phyloP scores from a whole-genome alignment of 805 yeast genomes.

The Saccharomycopsis javanensis region DNA sequence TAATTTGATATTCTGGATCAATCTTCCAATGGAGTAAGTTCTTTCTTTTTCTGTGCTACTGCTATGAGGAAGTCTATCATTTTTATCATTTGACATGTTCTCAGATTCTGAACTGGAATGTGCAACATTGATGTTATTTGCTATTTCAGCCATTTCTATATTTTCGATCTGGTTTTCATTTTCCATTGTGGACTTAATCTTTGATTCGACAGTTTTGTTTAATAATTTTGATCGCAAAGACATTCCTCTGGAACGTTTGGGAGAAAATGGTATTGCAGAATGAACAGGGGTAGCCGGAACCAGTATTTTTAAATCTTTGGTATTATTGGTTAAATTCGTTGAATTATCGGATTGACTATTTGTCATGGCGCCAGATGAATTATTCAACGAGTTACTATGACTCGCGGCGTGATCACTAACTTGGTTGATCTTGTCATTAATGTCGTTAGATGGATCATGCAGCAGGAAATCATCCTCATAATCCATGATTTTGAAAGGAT shows the following conservation, averaged over 20 bases:
- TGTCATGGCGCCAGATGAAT: no score
- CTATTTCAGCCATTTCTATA: conserved; percentile 12
- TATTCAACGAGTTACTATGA: no score
- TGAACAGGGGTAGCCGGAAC: not conserved
- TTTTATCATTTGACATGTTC: not conserved
- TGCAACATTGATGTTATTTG: not conserved
- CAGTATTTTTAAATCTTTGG: not conserved
- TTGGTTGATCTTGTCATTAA: no score
- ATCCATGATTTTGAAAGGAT: not conserved
- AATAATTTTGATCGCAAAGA: conserved; percentile 15
- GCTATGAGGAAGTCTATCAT: not conserved
- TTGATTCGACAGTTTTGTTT: conserved; percentile 15
- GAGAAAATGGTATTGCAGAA: conserved; percentile 9
- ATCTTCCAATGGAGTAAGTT: conserved; percentile 16
- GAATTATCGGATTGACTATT: no score
- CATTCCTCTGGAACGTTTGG: conserved; percentile 18
- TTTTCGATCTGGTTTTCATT: not conserved
- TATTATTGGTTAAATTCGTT: no score
- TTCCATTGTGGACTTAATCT: conserved; percentile 14
- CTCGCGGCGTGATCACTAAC: no score
- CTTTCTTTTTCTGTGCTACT: conserved; percentile 4
- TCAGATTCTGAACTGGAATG: not conserved
- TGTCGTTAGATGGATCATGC: no score
- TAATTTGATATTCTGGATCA: conserved; percentile 12
- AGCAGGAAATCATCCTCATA: not conserved